Conservation (phyloP, 306 rosid genomes). For the Casuarina glauca region DNA sequence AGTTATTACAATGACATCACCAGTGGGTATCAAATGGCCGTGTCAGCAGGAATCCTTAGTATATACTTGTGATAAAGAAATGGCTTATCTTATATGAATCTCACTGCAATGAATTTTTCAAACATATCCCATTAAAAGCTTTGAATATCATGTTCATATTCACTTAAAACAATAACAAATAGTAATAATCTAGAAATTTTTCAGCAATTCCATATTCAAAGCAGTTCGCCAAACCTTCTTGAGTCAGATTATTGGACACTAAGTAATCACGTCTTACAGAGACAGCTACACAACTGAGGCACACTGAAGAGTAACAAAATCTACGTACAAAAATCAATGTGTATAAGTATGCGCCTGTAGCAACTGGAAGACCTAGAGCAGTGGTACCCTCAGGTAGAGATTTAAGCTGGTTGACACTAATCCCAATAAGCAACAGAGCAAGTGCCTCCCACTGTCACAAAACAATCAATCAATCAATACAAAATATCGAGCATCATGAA, state of each 20-base stretch:
- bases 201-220: background rate
- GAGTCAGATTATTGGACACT: constrained; percentile 1
- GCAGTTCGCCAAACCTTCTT: background rate
- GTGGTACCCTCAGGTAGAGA: constrained; percentile 73
- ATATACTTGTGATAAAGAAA: background rate
- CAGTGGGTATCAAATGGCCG: background rate
- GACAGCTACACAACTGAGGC: background rate
- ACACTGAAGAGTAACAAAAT: background rate
- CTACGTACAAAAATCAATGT: constrained; percentile 79
- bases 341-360: constrained; percentile 78
- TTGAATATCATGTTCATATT: background rate
- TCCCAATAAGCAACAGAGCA: constrained; percentile 93
- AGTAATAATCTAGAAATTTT: background rate
- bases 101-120: background rate
- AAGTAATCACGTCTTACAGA: constrained; percentile 9
- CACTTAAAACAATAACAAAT: background rate
- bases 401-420: constrained; percentile 87
- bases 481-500: background rate
- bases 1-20: background rate
- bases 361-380: constrained; percentile 71
- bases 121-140: background rate
- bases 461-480: constrained; percentile 14
- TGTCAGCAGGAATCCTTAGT: background rate
- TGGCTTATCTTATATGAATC: background rate
- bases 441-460: constrained; percentile 96